These are phyloP conservation scores for Penicillium canariense DNA, from an alignment of 495 filamentous ascomycete genomes.

Conservation along the genomic window DNA sequence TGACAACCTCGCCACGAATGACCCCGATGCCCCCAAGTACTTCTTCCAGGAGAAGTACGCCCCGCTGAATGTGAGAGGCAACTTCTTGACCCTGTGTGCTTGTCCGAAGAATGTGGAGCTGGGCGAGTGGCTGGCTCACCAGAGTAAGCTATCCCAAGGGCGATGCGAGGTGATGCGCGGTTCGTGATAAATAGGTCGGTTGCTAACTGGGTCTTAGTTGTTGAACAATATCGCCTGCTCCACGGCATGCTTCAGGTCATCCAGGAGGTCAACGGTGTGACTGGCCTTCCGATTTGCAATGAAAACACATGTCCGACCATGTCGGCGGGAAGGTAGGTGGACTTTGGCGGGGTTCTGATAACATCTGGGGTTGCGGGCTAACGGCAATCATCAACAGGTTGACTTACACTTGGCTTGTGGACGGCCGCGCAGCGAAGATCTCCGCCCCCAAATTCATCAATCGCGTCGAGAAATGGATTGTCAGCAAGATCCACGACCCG, in stretches of 20 bases:
- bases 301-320: constrained; percentile 79
- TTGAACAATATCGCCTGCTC: constrained; percentile 85
- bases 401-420: constrained; percentile 82
- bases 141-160: constrained; percentile 56
- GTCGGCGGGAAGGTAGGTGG: constrained; percentile 82
- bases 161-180: background rate
- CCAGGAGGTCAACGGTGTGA: constrained; percentile 71
- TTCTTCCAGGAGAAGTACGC: constrained; percentile 79
- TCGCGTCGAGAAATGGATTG: constrained; percentile 90
- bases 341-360: constrained; percentile 8
- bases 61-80: constrained; percentile 87
- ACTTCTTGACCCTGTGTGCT: constrained; percentile 91
- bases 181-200: background rate
- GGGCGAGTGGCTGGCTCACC: constrained; percentile 92
- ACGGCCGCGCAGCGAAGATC: constrained; percentile 57
- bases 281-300: constrained; percentile 75
- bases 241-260: constrained; percentile 81
- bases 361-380: constrained; percentile 12
- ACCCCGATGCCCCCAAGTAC: constrained; percentile 60
- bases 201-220: constrained; percentile 54
- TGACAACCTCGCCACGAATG: constrained; percentile 48
- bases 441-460: constrained; percentile 84
- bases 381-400: constrained; percentile 50
- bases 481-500: constrained; percentile 82
- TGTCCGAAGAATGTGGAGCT: constrained; percentile 85